Base-by-base conservation (phyloP, 2,329 filamentous ascomycete genomes). In the Scopulariopsis brevicaulis region DNA sequence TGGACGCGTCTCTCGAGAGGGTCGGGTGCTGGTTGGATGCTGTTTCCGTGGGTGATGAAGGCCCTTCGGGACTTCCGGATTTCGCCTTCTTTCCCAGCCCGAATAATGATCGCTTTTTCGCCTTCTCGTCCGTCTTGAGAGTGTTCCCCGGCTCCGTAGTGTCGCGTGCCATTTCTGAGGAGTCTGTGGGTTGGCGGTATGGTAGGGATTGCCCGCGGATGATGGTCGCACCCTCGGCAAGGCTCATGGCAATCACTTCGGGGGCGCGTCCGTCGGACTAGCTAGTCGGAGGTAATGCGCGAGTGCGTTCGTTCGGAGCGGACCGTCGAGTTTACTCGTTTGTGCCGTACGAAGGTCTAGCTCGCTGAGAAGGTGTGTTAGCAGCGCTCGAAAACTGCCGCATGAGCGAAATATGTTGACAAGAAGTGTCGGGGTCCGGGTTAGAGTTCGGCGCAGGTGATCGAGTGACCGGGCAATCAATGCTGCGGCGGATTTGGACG, bases 31-130 rank as follows among this genome's bases (percentile, higher is more conserved):
- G 24, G 24, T 63, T 54, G 15, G 62, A 25, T 12, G 22, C 37
- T 15, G 56, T 63, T 58, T 68, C 67, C 54, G 66, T 63, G 59
- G 70, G 62, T 59, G 71, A 65, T 53, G 70, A 62, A 61, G 69
- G 64, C 60, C 74, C 62, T 62, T 67, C 61, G 61, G 66, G 64
- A 59, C 72, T 63, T 60, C 66, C 67, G 59, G 24, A 18, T 14
- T 68, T 61, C 61, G 75, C 75, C 52, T 85, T 85, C 73, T 81
- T 84, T 59, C 80, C 81, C 60, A 86, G 79, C 4, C 80, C 77
- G 68, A 85, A 85, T 32, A 86, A 71, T 60, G 77, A 76, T 62
- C 81, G 75, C 70, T 80, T 84, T 69, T 81, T 79, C 58, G 77
- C 78, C 32, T 57, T 57, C 14, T 52, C 48, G 48, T 52, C 48